These are phyloP conservation scores for Mycena floridula DNA, from an alignment of 768 basidiomycete species.

Conservation along the genomic window DNA sequence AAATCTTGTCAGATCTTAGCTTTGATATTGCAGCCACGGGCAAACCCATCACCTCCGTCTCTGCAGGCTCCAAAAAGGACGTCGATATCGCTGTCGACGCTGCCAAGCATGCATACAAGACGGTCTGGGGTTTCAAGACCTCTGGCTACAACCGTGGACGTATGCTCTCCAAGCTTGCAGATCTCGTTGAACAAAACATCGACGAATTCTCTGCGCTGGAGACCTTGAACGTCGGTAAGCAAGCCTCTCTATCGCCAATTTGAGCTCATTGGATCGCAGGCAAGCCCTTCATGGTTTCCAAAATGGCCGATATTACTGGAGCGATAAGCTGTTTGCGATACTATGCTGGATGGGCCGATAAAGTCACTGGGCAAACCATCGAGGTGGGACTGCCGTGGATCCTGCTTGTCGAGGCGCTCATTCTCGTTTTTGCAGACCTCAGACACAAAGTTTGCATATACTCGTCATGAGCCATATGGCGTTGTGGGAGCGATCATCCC, in stretches of 20 bases:
- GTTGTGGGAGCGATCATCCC: too few relatives aligned
- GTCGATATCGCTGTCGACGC: constrained; percentile 58
- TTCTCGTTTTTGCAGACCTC: constrained; percentile 20
- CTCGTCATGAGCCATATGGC: constrained; percentile 59
- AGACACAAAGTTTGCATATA: too few relatives aligned
- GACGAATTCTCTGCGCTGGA: constrained; percentile 47
- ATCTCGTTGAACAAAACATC: constrained; percentile 41
- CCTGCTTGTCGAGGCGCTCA: neutral
- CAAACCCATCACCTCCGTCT: constrained; percentile 39
- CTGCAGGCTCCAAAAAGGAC: constrained; percentile 49
- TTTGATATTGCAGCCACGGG: constrained; percentile 3
- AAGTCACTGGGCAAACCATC: constrained; percentile 43
- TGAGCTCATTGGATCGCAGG: constrained; percentile 13
- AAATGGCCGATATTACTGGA: constrained; percentile 16
- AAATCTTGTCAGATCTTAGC: neutral
- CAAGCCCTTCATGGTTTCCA: too few relatives aligned
- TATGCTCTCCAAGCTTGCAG: constrained; percentile 42
- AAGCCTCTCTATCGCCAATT: neutral
- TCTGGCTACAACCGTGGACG: constrained; percentile 31
- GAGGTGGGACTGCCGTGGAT: constrained; percentile 21
- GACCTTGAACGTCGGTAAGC: constrained; percentile 37
- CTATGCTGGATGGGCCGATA: constrained; percentile 61
- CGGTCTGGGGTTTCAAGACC: constrained; percentile 44
- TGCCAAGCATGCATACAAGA: constrained; percentile 37
- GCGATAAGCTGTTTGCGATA: constrained; percentile 37